Conservation (phyloP, 2,329 filamentous ascomycete species). For the Diplodia sapinea region DNA sequence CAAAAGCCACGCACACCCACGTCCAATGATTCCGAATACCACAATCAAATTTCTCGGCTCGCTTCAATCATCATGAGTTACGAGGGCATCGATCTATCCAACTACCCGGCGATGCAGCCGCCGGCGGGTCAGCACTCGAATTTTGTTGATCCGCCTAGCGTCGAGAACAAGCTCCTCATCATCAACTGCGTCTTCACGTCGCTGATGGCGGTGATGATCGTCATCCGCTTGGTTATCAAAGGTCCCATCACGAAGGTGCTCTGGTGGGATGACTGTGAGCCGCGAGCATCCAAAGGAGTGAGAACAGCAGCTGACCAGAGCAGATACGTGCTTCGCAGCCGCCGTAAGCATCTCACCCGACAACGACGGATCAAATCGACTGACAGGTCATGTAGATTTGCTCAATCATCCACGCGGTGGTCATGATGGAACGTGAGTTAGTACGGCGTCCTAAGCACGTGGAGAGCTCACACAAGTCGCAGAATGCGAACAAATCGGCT, state of each 20-base stretch:
- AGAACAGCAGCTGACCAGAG: no score
- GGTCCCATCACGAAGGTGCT: slow-evolving; percentile 12
- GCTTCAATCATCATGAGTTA: no score
- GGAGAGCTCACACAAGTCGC: no score
- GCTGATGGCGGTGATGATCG: background rate
- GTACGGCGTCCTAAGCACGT: no score
- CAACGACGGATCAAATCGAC: no score
- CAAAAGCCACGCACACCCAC: no score
- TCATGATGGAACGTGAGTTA: slow-evolving; percentile 9
- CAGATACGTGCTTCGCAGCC: no score
- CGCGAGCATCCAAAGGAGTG: no score
- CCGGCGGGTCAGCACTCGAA: slow-evolving; percentile 1
- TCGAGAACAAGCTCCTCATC: slow-evolving; percentile 7
- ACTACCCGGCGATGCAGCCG: background rate
- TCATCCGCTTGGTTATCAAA: background rate
- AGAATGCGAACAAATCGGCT: background rate
- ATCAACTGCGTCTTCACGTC: slow-evolving; percentile 2
- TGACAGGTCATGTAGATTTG: background rate
- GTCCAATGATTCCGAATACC: no score
- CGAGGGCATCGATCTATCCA: no score
- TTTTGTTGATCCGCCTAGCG: slow-evolving; percentile 2
- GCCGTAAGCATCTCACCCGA: no score
- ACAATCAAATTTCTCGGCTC: no score
- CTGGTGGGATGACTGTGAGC: slow-evolving; percentile 19
- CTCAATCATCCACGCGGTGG: background rate